Conservation (phyloP, 805 yeast genomes). For the Candida berthetii region DNA sequence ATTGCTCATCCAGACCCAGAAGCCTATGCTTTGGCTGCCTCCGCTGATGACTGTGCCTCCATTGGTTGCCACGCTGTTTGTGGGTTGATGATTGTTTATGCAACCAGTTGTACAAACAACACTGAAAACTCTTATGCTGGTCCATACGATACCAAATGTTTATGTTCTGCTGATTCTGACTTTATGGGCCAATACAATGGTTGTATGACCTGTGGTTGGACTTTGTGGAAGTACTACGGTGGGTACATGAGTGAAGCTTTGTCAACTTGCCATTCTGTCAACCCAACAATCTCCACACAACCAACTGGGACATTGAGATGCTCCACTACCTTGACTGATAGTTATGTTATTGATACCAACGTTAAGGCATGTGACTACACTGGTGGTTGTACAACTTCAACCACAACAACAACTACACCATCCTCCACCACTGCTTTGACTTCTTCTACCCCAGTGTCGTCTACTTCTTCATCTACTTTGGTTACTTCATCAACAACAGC, state of each 20-base stretch:
- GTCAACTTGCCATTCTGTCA: no score
- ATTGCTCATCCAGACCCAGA: slow-evolving; percentile 7
- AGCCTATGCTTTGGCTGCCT: slow-evolving; percentile 15
- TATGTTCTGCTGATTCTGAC: slow-evolving; percentile 10
- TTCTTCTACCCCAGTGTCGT: no score
- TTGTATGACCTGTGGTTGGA: slow-evolving; percentile 29
- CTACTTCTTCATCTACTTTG: no score
- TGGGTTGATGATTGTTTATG: slow-evolving; percentile 23
- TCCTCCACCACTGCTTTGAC: no score
- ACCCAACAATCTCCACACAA: no score
- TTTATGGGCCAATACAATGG: slow-evolving; percentile 8
- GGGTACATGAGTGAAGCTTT: slow-evolving; percentile 16
- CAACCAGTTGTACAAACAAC: slow-evolving; percentile 19
- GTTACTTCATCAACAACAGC: no score
- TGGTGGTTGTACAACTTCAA: no score
- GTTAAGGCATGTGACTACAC: no score
- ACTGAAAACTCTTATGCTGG: slow-evolving; percentile 6
- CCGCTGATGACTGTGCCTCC: slow-evolving; percentile 13
- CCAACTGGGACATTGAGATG: slow-evolving; percentile 24
- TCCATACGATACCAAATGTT: slow-evolving; percentile 7
- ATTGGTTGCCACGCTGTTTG: slow-evolving; percentile 22
- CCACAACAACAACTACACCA: background rate
- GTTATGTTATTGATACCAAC: background rate
- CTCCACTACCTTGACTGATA: slow-evolving; percentile 5
- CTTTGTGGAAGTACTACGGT: slow-evolving; percentile 24